phyloP scores from a whole-genome alignment of 352 stramenopile genomes.

The Phytophthora litchii region DNA sequence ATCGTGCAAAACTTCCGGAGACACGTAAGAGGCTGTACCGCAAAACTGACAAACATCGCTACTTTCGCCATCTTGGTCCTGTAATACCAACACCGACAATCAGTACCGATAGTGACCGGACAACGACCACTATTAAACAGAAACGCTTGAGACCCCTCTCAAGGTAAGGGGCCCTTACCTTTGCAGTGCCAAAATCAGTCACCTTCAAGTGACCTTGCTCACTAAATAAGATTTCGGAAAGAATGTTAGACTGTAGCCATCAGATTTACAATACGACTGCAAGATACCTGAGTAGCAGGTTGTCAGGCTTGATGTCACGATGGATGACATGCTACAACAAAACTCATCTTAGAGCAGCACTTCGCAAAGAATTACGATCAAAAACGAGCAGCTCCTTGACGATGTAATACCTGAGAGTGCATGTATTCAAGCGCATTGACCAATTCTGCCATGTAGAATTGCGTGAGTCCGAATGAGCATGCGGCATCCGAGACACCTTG shows the following conservation, averaged over 20 bases:
- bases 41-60: conserved; percentile 76
- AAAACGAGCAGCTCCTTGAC: neutral
- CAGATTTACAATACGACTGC: neutral
- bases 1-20: conserved; percentile 91
- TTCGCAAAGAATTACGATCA: neutral
- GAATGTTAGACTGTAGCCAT: neutral
- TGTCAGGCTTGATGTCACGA: conserved; percentile 95
- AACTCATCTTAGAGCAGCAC: conserved; percentile 3
- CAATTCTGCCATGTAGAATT: conserved; percentile 94
- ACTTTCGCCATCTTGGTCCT: conserved; percentile 79
- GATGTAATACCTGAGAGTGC: conserved; percentile 78
- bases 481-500: conserved; percentile 60
- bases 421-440: conserved; percentile 94
- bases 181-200: conserved; percentile 90
- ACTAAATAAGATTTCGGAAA: conserved; percentile 27
- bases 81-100: conserved; percentile 5
- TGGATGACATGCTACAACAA: conserved; percentile 92
- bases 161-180: conserved; percentile 44
- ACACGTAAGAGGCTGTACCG: conserved; percentile 92
- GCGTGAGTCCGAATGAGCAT: conserved; percentile 79
- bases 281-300: conserved; percentile 79
- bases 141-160: neutral
- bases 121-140: neutral
- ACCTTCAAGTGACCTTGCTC: conserved; percentile 88
- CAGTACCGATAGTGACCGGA: conserved; percentile 7